These are phyloP conservation scores for Sugiyamaella lignohabitans DNA, from an alignment of 805 yeast species.

Conservation along the genomic window DNA sequence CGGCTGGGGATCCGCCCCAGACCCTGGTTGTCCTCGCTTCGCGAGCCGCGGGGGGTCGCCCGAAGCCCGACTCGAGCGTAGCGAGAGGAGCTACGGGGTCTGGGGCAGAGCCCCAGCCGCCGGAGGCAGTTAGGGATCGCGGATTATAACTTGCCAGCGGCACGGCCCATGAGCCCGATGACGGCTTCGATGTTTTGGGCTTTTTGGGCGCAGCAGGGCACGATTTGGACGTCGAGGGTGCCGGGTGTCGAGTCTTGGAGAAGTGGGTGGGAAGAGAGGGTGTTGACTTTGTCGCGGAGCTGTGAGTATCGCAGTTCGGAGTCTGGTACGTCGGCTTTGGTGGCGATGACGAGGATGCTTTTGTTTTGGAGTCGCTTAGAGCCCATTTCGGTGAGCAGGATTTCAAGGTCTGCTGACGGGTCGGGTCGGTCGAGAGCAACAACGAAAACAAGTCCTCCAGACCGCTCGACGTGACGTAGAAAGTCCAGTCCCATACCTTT, in stretches of 20 bases:
- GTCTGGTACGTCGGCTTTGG: constrained; percentile 80
- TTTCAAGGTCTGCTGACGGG: constrained; percentile 60
- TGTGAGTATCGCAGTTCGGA: constrained; percentile 42
- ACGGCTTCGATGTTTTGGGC: constrained; percentile 68
- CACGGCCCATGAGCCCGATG: constrained; percentile 58
- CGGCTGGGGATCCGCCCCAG: neutral
- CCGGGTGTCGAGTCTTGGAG: neutral
- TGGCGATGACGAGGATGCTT: constrained; percentile 70
- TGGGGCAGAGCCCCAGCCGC: neutral
- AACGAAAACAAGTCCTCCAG: constrained; percentile 84
- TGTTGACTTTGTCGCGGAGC: constrained; percentile 40
- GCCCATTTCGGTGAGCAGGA: constrained; percentile 68
- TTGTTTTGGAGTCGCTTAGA: constrained; percentile 52
- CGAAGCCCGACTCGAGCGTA: no score
- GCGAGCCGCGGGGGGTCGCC: neutral
- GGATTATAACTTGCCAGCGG: constrained; percentile 7
- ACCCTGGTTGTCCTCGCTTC: neutral
- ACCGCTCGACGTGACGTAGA: constrained; percentile 84
- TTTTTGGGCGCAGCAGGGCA: constrained; percentile 79
- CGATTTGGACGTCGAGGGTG: constrained; percentile 51
- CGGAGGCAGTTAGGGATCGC: neutral
- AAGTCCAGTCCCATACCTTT: constrained; percentile 93
- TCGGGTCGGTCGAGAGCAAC: constrained; percentile 60
- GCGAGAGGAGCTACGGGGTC: no score
- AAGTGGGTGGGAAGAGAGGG: constrained; percentile 20